These are phyloP conservation scores for Pseudovirgaria hyperparasitica DNA, from an alignment of 2,329 filamentous ascomycete species.

Conservation along the genomic window DNA sequence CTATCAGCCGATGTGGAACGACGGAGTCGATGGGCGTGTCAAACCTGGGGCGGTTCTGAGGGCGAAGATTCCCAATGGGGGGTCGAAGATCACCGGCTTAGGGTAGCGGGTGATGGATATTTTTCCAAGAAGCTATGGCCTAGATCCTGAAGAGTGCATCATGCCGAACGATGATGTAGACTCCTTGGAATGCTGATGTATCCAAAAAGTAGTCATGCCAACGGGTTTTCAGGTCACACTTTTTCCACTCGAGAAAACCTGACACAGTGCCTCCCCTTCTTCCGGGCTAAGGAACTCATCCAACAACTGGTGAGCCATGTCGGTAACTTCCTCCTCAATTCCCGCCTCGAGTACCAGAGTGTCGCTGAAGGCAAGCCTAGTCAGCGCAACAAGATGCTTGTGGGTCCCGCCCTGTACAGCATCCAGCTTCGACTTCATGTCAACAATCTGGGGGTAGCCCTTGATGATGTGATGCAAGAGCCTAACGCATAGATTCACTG, in stretches of 20 bases:
- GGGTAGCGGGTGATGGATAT: too few relatives aligned
- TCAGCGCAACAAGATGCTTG: slow-evolving; percentile 70
- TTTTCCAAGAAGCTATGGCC: too few relatives aligned
- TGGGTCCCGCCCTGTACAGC: slow-evolving; percentile 61
- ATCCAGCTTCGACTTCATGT: slow-evolving; percentile 60
- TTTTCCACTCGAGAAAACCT: slow-evolving; percentile 25
- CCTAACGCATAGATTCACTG: slow-evolving; percentile 48
- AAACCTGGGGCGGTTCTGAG: slow-evolving; percentile 34
- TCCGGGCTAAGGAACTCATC: slow-evolving; percentile 73
- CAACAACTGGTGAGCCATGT: slow-evolving; percentile 69
- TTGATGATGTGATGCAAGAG: slow-evolving; percentile 48
- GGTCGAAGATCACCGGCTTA: slow-evolving; percentile 21
- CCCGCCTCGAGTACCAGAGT: slow-evolving; percentile 64
- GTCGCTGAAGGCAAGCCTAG: slow-evolving; percentile 74
- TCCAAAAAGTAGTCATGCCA: too few relatives aligned
- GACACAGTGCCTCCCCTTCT: slow-evolving; percentile 49
- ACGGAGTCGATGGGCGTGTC: slow-evolving; percentile 28
- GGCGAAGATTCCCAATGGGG: slow-evolving; percentile 28
- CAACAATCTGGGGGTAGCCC: slow-evolving; percentile 46
- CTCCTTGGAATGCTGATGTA: too few relatives aligned
- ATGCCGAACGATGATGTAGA: too few relatives aligned
- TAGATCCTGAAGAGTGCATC: too few relatives aligned
- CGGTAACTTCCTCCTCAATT: slow-evolving; percentile 64
- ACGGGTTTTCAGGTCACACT: slow-evolving; percentile 2
- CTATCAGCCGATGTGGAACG: slow-evolving; percentile 36